Base-by-base conservation (phyloP, 1,139 yeast species). In the Komagataea norvegica region DNA sequence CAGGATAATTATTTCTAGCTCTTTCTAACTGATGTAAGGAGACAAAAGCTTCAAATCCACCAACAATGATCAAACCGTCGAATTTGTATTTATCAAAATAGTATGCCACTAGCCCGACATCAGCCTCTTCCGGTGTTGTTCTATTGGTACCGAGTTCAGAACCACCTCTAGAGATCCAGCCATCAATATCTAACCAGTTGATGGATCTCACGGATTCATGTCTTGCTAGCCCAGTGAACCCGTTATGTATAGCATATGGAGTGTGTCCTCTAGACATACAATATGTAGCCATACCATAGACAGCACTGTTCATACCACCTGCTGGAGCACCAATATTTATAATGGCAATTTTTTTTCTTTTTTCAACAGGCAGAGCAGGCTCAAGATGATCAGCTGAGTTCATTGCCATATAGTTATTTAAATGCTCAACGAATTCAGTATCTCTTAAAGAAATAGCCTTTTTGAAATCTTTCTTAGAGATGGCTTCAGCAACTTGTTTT, bases 321-420 rank as follows among this genome's bases (percentile, higher is more conserved):
- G 96, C 93, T 27, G 98, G 95, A 1, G 98, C 98, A 48, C 98
- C 98, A 41, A 89, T 83, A 55, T 88, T 88, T 47, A 91, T 72
- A 41, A 91, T 76, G 43, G 94, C 98, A 51, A 89, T 75, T 46
- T 74, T 66, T 37, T 63, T 45, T 46, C 77, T 63, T 57, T 75
- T 62, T 31, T 65, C 66, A 40, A 63, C 59, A 5, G 81, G 77
- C 47, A 80, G 67, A 40, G 53, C 61, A 26, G 72, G 73, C 40
- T 54, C 73, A 47, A 67, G 79, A 54, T 81, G 88, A 54, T 84
- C 91, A 45, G 79, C 77, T 42, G 79, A 71, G 43, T 83, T 72
- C 48, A 84, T 78, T 29, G 84, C 71, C 61, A 80, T 65, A 60
- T 76, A 88, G 55, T 86, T 82, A 37, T 70, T 64, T 57, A 82